phyloP scores from a whole-genome alignment of 2,329 filamentous ascomycete species.

The Cladophialophora immunda region DNA sequence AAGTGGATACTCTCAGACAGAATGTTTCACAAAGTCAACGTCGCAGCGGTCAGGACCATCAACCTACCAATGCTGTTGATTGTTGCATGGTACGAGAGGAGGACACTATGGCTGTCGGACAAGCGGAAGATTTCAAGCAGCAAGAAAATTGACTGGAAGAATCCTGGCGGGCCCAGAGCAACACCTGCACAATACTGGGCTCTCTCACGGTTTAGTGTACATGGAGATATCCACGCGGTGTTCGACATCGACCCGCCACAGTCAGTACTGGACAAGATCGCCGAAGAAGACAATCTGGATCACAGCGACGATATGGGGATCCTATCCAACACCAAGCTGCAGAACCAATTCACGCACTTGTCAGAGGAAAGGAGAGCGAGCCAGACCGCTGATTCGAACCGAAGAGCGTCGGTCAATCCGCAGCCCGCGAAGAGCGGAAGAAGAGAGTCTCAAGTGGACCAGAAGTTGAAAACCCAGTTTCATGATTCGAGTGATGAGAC shows the following conservation, averaged over 20 bases:
- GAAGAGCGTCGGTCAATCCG: slow-evolving; percentile 20
- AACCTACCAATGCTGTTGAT: slow-evolving; percentile 78
- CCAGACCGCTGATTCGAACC: slow-evolving; percentile 8
- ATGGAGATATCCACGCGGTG: slow-evolving; percentile 75
- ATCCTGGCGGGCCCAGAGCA: slow-evolving; percentile 31
- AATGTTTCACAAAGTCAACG: slow-evolving; percentile 92
- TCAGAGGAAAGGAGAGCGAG: slow-evolving; percentile 22
- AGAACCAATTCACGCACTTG: slow-evolving; percentile 18
- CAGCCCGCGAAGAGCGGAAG: slow-evolving; percentile 10
- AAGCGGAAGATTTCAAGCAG: slow-evolving; percentile 18
- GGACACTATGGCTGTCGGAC: slow-evolving; percentile 65
- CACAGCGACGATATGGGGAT: slow-evolving; percentile 28
- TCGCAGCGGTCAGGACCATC: slow-evolving; percentile 75
- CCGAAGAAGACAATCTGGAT: slow-evolving; percentile 67
- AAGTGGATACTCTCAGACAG: slow-evolving; percentile 80
- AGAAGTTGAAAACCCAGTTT: slow-evolving; percentile 35
- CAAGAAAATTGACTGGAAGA: slow-evolving; percentile 37
- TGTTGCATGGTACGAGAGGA: slow-evolving; percentile 75
- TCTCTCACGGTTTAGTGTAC: slow-evolving; percentile 72
- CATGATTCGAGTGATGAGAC: slow-evolving; percentile 33
- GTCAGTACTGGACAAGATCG: slow-evolving; percentile 63
- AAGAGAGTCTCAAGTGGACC: slow-evolving; percentile 17
- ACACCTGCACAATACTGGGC: slow-evolving; percentile 64
- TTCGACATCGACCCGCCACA: slow-evolving; percentile 76
- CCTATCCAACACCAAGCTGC: slow-evolving; percentile 21